These are phyloP conservation scores for Selaginella tamariscina DNA, from an alignment of 75 land plant species.

Conservation along the genomic window DNA sequence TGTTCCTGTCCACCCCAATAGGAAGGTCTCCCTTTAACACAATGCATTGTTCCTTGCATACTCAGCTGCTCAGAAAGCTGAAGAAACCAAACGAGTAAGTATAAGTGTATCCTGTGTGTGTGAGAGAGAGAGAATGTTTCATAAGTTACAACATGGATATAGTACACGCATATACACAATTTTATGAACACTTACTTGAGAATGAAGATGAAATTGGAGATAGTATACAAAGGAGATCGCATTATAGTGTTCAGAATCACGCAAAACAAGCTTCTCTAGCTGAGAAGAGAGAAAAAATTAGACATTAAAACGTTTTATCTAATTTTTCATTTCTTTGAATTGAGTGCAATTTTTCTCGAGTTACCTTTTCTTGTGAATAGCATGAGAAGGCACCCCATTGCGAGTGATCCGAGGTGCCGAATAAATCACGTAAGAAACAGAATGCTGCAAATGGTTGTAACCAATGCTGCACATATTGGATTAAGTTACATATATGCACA, in stretches of 20 bases:
- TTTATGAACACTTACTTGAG: slow-evolving; percentile 42
- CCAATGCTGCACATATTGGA: slow-evolving; percentile 77
- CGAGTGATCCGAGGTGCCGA: slow-evolving; percentile 93
- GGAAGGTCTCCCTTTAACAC: slow-evolving; percentile 93
- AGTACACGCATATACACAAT: no score
- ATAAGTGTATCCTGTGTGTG: slow-evolving; percentile 4
- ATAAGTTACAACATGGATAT: no score
- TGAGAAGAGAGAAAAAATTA: slow-evolving; percentile 27
- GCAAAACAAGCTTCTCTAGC: slow-evolving; percentile 75
- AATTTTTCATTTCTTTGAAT: neutral
- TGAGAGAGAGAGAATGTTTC: neutral
- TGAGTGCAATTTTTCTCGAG: neutral
- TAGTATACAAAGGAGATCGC: slow-evolving; percentile 68
- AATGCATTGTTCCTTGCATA: slow-evolving; percentile 73
- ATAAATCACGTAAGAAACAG: slow-evolving; percentile 87
- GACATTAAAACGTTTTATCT: neutral
- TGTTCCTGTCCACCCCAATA: slow-evolving; percentile 86
- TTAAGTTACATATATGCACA: no score
- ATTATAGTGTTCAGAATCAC: slow-evolving; percentile 55
- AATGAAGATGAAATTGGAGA: slow-evolving; percentile 71
- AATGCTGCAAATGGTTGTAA: slow-evolving; percentile 93
- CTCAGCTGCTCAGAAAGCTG: slow-evolving; percentile 77
- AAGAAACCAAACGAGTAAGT: neutral
- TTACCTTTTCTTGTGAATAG: slow-evolving; percentile 64
- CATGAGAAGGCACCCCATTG: slow-evolving; percentile 87